Percentiles rank a stretch among this genome's conserved stretches.
phyloP scores from a whole-genome alignment of 305 asterid species.

The Striga hermonthica region DNA sequence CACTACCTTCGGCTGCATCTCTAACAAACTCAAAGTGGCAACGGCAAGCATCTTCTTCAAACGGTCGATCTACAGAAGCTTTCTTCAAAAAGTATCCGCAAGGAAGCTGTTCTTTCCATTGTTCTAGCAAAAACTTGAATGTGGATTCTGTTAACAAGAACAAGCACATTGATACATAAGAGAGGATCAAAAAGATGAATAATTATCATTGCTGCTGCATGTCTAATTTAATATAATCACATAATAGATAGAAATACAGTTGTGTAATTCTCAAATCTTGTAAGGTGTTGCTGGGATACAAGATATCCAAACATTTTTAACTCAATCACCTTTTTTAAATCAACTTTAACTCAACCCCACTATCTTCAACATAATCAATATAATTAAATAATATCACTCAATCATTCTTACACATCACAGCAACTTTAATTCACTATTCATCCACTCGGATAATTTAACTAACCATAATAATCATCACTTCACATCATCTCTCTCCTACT shows the following conservation, averaged over 20 bases:
- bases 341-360: no score
- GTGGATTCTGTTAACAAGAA: constrained; percentile 73
- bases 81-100: constrained; percentile 70
- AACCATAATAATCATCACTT: no score
- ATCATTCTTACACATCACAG: no score
- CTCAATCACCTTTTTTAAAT: no score
- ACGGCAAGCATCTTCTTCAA: constrained; percentile 89
- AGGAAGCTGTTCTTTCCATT: constrained; percentile 94
- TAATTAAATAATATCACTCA: no score
- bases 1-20: constrained; percentile 52
- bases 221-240: constrained; percentile 14
- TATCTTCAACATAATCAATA: no score
- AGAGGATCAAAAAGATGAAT: constrained; percentile 19
- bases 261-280: not conserved
- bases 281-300: no score
- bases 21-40: constrained; percentile 86
- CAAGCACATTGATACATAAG: constrained; percentile 23
- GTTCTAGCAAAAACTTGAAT: constrained; percentile 79
- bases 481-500: no score
- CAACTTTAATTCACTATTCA: no score
- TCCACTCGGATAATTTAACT: no score
- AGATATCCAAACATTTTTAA: no score
- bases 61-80: constrained; percentile 75
- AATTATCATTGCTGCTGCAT: constrained; percentile 7
- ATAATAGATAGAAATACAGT: not conserved